Percentiles rank a stretch among this genome's conserved stretches.
These are phyloP conservation scores for Cetradonia linearis DNA, from an alignment of 495 filamentous ascomycete genomes.

Conservation along the genomic window DNA sequence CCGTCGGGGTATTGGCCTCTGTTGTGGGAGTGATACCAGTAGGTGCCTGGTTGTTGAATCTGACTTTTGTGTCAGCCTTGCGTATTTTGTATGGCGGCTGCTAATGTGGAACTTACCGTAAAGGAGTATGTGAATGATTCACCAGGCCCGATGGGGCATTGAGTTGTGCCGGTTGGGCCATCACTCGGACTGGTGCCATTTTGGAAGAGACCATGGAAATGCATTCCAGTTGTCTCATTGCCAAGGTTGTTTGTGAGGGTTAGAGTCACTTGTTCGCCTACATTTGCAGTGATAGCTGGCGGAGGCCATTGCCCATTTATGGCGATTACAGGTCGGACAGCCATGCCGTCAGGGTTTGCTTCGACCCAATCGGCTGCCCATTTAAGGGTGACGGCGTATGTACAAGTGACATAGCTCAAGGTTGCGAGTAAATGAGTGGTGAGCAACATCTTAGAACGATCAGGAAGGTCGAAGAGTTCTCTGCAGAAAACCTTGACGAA, in stretches of 20 bases:
- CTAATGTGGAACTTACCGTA: slow-evolving; percentile 19
- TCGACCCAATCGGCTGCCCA: slow-evolving; percentile 73
- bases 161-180: slow-evolving; percentile 49
- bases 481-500: background rate
- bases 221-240: slow-evolving; percentile 44
- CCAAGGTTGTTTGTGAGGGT: slow-evolving; percentile 62
- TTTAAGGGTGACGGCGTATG: slow-evolving; percentile 56
- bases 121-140: slow-evolving; percentile 39
- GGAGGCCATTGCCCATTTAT: slow-evolving; percentile 73
- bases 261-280: slow-evolving; percentile 62
- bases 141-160: slow-evolving; percentile 57
- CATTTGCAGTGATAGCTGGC: slow-evolving; percentile 52
- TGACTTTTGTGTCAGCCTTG: background rate
- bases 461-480: background rate
- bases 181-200: slow-evolving; percentile 54
- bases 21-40: slow-evolving; percentile 72
- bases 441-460: background rate
- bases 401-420: background rate
- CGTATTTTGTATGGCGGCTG: too few relatives aligned
- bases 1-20: slow-evolving; percentile 69
- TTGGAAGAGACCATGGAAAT: slow-evolving; percentile 61
- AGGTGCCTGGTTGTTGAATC: slow-evolving; percentile 37
- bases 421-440: background rate
- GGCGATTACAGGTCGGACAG: slow-evolving; percentile 57
- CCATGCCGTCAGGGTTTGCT: slow-evolving; percentile 68